Conservation (phyloP, 441 rosid genomes). For the Brassica hybrid region DNA sequence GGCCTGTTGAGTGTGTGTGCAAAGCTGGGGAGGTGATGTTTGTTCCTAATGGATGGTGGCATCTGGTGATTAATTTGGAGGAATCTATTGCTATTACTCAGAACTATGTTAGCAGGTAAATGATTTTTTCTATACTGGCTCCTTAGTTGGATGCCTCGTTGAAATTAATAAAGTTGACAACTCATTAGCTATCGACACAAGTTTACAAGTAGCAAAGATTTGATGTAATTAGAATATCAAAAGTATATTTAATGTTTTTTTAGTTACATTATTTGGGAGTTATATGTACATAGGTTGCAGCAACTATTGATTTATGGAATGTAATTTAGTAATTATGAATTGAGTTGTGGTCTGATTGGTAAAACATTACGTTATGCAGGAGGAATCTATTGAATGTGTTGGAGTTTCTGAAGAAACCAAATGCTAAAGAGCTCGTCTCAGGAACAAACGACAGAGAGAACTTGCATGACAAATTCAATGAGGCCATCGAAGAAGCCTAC, state of each 20-base stretch:
- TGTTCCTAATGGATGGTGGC: slow-evolving; percentile 99
- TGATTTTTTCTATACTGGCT: neutral
- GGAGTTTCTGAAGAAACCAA: slow-evolving; percentile 86
- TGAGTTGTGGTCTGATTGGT: too few relatives aligned
- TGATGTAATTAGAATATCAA: neutral
- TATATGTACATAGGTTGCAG: too few relatives aligned
- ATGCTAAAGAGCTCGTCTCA: slow-evolving; percentile 82
- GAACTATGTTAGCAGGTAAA: slow-evolving; percentile 93
- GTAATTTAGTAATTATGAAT: too few relatives aligned
- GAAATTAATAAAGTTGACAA: too few relatives aligned
- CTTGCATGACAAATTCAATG: slow-evolving; percentile 75
- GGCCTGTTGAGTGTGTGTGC: slow-evolving; percentile 87
- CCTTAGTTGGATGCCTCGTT: neutral
- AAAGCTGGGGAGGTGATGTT: slow-evolving; percentile 95
- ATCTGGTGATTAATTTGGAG: slow-evolving; percentile 91
- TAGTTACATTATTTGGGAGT: too few relatives aligned
- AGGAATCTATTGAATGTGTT: slow-evolving; percentile 81
- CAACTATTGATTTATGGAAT: too few relatives aligned
- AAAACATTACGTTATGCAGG: slow-evolving; percentile 48
- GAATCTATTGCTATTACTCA: slow-evolving; percentile 96
- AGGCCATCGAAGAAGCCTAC: slow-evolving; percentile 60
- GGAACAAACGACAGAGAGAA: slow-evolving; percentile 86
- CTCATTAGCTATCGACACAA: neutral
- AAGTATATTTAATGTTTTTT: neutral
- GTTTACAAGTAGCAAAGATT: neutral